Percentiles rank a stretch among this genome's conserved stretches.
These are phyloP conservation scores for Serendipita vermifera DNA, from an alignment of 768 basidiomycete genomes.

Conservation along the genomic window DNA sequence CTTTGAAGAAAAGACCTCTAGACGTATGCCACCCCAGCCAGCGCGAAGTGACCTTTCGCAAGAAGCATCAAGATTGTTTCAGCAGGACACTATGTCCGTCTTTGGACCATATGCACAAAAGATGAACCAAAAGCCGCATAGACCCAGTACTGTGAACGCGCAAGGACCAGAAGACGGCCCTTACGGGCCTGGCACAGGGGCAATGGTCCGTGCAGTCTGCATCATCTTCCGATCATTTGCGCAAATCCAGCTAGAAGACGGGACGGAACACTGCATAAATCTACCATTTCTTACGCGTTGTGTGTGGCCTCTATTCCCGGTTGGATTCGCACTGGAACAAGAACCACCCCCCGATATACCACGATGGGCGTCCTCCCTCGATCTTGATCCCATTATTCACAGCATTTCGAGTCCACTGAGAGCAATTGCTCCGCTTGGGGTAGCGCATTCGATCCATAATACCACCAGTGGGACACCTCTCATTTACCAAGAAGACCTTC, in stretches of 20 bases:
- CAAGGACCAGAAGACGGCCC: conserved; percentile 22
- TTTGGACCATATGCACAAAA: conserved; percentile 17
- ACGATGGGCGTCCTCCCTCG: conserved; percentile 50
- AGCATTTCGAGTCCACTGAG: conserved; percentile 63
- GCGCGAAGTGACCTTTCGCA: conserved; percentile 19
- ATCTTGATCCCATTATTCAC: conserved; percentile 70
- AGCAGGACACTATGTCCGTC: conserved; percentile 14
- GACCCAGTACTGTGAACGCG: conserved; percentile 29
- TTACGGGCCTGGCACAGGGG: conserved; percentile 27
- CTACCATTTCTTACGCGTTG: conserved; percentile 67
- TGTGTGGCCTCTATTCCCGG: conserved; percentile 67
- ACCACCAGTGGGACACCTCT: conserved; percentile 8
- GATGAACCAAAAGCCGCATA: conserved; percentile 23
- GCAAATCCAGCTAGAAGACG: conserved; percentile 57
- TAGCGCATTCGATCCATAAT: conserved; percentile 31
- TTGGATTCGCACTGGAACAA: conserved; percentile 69
- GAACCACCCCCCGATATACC: conserved; percentile 49
- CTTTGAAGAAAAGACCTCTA: conserved; percentile 38
- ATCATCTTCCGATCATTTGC: conserved; percentile 66
- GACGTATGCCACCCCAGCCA: conserved; percentile 19
- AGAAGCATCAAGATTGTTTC: conserved; percentile 12
- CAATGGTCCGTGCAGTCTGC: conserved; percentile 49
- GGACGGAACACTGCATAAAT: conserved; percentile 61
- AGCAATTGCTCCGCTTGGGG: conserved; percentile 58
- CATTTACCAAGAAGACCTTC: conserved; percentile 12